These are phyloP conservation scores for Anacardium occidentale DNA, from an alignment of 345 rosid genomes.

Conservation along the genomic window DNA sequence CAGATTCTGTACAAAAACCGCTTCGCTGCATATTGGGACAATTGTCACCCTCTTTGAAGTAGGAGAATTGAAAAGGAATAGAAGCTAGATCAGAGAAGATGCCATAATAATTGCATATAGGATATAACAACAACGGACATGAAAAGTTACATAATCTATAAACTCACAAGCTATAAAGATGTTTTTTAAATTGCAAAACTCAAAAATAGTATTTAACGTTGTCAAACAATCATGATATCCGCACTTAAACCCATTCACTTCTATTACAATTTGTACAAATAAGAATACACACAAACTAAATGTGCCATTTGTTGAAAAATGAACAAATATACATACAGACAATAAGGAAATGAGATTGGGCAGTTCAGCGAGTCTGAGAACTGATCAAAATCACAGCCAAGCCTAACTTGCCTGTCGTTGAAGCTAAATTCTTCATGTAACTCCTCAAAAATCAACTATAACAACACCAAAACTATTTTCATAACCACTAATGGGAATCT, in stretches of 20 bases:
- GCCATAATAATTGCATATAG: no score
- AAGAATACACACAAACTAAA: conserved; percentile 18
- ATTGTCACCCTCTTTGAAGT: neutral
- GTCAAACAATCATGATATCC: neutral
- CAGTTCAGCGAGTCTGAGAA: conserved; percentile 13
- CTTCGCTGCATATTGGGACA: neutral
- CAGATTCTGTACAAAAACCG: no score
- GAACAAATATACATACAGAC: conserved; percentile 21
- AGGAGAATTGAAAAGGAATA: neutral
- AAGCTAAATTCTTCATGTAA: conserved; percentile 20
- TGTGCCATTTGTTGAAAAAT: conserved; percentile 5
- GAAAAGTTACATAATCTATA: no score
- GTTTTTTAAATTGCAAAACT: no score
- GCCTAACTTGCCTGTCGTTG: conserved; percentile 20
- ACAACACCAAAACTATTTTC: conserved; percentile 12
- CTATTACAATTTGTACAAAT: conserved; percentile 14
- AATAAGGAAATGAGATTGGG: conserved; percentile 19
- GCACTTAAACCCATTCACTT: conserved; percentile 9
- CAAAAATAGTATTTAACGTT: no score
- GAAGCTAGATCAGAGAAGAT: neutral
- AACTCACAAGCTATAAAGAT: no score
- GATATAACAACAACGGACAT: no score
- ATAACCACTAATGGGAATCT: neutral
- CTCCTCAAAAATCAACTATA: conserved; percentile 12
- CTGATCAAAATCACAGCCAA: conserved; percentile 11